Conservation (phyloP, 2,329 filamentous ascomycete genomes). For the Ascochyta fabae region DNA sequence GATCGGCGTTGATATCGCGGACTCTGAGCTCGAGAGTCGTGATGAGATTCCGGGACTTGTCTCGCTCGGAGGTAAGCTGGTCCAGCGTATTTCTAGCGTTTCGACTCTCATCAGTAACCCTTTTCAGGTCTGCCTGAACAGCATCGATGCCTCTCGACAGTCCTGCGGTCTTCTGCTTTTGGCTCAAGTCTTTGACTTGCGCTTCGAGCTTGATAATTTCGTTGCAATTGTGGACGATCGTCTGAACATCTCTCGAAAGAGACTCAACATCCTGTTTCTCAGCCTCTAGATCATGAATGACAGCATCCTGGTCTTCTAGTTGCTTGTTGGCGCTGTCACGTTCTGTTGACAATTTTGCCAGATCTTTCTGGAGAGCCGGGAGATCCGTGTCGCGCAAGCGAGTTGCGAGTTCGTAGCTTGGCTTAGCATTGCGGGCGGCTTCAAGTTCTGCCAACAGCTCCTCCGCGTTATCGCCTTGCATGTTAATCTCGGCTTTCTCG, state of each 20-base stretch:
- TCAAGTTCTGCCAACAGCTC: slow-evolving; percentile 67
- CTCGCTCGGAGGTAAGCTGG: slow-evolving; percentile 72
- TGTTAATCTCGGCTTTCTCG: slow-evolving; percentile 59
- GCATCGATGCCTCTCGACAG: slow-evolving; percentile 76
- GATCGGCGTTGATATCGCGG: slow-evolving; percentile 74
- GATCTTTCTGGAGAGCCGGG: slow-evolving; percentile 70
- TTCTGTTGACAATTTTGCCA: slow-evolving; percentile 57
- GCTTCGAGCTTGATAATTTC: slow-evolving; percentile 75
- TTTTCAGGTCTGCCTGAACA: slow-evolving; percentile 77
- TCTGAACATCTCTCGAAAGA: slow-evolving; percentile 76
- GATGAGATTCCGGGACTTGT: slow-evolving; percentile 72
- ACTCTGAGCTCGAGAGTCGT: slow-evolving; percentile 77
- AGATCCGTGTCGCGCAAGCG: slow-evolving; percentile 73
- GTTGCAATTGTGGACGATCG: slow-evolving; percentile 73
- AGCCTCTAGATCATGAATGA: slow-evolving; percentile 67
- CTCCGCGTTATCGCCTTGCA: slow-evolving; percentile 67
- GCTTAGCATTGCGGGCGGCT: slow-evolving; percentile 60
- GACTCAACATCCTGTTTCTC: slow-evolving; percentile 76
- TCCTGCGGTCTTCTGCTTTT: slow-evolving; percentile 74
- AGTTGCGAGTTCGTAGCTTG: slow-evolving; percentile 76
- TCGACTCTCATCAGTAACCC: slow-evolving; percentile 71
- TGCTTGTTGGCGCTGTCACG: slow-evolving; percentile 49
- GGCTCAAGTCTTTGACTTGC: slow-evolving; percentile 76
- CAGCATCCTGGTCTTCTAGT: slow-evolving; percentile 69
- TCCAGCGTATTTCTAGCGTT: slow-evolving; percentile 67